Evolutionary conservation across 192 early-diverging fungal species (phyloP), one percentile per base, ranked within the genome.

Genomic region (Bifiguratus adelaidae): DNA sequence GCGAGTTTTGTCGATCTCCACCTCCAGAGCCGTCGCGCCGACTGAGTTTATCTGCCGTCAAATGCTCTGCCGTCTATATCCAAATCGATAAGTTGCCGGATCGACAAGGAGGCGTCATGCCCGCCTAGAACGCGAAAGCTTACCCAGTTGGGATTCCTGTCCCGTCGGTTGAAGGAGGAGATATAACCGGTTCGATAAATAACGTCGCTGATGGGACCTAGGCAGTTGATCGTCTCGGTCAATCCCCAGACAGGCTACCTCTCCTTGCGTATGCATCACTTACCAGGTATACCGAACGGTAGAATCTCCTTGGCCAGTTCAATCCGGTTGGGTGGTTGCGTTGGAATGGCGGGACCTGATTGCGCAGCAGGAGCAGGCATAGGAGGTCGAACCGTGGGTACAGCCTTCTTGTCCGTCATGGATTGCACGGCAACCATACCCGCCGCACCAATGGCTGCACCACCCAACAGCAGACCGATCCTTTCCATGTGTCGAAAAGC

Each of bases 201-300:
- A 16, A 80, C 53, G 54, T 92, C 89, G 34, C 77, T 80, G n/a
- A 89, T 62, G 3, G 89, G 85, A 16, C 86, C 86, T 62, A 70
- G 55, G 42, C 57, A 47, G 15, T 12, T 4, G 18, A 44, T 26
- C 12, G 15, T 30, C 11, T 13, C 2, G 16, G 20, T 16, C 8
- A 30, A n/a, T 48, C 16, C 40, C 13, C 35, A 47, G 27, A 48
- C 4, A 16, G 41, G 8, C 15, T 22, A 7, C 2, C 15, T 11
- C 25, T 52, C 33, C 22, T 19, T 13, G 6, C 35, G 18, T 54
- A 19, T 22, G 12, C 22, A 28, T 48, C 11, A 26, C 41, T 26
- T 48, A 68, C 60, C 67, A 9, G 62, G 64, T 16, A 34, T 23
- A 35, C 68, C 66, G 52, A 56, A 48, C 19, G 65, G 52, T 19